A percentile compares a stretch with the other conserved stretches of the same genome.
Conservation (phyloP, 2,329 filamentous ascomycete species). For the Ophiostoma sp. region DNA sequence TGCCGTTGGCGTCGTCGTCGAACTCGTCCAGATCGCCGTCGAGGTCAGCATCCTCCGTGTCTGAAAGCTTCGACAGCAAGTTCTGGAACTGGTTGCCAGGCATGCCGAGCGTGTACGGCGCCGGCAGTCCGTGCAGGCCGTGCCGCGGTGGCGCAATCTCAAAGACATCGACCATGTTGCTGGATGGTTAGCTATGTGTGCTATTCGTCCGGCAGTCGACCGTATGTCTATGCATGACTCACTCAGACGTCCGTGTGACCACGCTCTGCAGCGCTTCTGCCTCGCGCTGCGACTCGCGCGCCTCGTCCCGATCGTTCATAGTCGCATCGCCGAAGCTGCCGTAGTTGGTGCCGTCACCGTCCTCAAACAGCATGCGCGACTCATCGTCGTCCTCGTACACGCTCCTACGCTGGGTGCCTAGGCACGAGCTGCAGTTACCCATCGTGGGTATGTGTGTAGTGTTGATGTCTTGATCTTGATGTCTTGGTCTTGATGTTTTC, state of each 20-base stretch:
- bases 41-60: slow-evolving; percentile 40
- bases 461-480: neutral
- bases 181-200: slow-evolving; percentile 30
- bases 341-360: slow-evolving; percentile 54
- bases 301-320: slow-evolving; percentile 51
- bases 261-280: slow-evolving; percentile 60
- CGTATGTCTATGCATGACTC: slow-evolving; percentile 24
- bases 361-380: slow-evolving; percentile 55
- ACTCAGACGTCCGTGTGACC: slow-evolving; percentile 61
- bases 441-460: slow-evolving; percentile 34
- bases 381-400: slow-evolving; percentile 55
- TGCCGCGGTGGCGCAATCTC: slow-evolving; percentile 54
- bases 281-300: slow-evolving; percentile 58
- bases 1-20: neutral
- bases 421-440: slow-evolving; percentile 58
- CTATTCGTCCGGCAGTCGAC: too few species aligned
- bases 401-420: slow-evolving; percentile 48
- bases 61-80: slow-evolving; percentile 54
- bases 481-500: neutral
- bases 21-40: slow-evolving; percentile 45
- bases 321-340: slow-evolving; percentile 57
- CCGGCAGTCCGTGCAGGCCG: slow-evolving; percentile 33
- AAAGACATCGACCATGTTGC: slow-evolving; percentile 64
- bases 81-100: slow-evolving; percentile 58
- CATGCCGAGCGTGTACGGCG: slow-evolving; percentile 45